Evolutionary conservation across 2,329 filamentous ascomycete species (phyloP).

Genomic region (Bipolaris gigantea): DNA sequence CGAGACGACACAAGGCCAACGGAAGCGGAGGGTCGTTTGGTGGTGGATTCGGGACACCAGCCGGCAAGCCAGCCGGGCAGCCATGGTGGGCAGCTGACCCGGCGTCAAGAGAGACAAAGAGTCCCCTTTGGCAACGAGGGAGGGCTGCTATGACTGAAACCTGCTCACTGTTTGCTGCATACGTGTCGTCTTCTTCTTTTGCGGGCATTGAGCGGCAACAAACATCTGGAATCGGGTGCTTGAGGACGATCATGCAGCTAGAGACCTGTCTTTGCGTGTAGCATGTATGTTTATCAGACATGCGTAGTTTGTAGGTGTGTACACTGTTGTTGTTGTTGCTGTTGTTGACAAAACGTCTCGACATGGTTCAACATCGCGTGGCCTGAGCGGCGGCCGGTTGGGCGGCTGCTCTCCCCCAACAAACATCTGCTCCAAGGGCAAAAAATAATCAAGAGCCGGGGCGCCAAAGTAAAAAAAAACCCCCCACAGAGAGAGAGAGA

Average conservation of each 20-base stretch:
- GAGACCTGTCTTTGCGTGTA: not conserved
- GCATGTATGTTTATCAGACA: no score
- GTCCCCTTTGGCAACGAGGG: not conserved
- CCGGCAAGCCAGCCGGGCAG: slow-evolving; percentile 27
- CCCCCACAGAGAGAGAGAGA: slow-evolving; percentile 3
- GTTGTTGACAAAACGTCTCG: not conserved
- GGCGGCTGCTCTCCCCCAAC: slow-evolving; percentile 14
- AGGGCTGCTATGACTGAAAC: slow-evolving; percentile 21
- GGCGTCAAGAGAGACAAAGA: slow-evolving; percentile 11
- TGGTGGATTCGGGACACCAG: slow-evolving; percentile 20
- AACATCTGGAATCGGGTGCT: not conserved
- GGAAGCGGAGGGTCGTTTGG: slow-evolving; percentile 15
- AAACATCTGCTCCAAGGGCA: slow-evolving; percentile 11
- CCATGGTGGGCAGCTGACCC: slow-evolving; percentile 19
- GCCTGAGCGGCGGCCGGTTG: slow-evolving; percentile 11
- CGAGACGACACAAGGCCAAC: slow-evolving; percentile 17
- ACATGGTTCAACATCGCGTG: slow-evolving; percentile 6
- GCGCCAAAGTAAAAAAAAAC: not conserved
- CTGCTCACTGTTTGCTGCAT: slow-evolving; percentile 15
- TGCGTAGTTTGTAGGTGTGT: not conserved
- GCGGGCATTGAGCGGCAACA: slow-evolving; percentile 14
- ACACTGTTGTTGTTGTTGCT: not conserved
- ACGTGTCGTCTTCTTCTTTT: slow-evolving; percentile 12
- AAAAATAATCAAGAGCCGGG: not conserved
- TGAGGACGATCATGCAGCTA: slow-evolving; percentile 9